phyloP scores from a whole-genome alignment of 495 filamentous ascomycete genomes.

The Penicillium arizonense region DNA sequence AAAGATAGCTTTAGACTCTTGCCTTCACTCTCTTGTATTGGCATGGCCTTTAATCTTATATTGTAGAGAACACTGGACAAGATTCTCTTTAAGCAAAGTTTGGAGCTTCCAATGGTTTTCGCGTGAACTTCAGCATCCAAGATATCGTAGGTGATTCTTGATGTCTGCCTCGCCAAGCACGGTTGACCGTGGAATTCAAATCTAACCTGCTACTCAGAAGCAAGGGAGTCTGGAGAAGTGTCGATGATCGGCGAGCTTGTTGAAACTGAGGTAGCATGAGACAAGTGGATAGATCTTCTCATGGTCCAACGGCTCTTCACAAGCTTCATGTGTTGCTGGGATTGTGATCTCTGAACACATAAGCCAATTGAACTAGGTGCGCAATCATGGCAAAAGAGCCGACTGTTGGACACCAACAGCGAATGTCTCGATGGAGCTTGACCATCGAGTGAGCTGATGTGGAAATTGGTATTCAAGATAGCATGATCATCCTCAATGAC shows the following conservation, averaged over 20 bases:
- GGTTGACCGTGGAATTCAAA: not conserved
- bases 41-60: too few species aligned
- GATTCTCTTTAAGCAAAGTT: too few species aligned
- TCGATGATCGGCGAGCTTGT: not conserved
- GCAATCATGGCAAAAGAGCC: not conserved
- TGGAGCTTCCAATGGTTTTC: too few species aligned
- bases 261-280: too few species aligned
- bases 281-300: too few species aligned
- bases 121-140: not conserved
- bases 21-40: too few species aligned
- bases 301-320: too few species aligned
- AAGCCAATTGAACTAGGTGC: not conserved
- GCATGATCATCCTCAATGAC: constrained; percentile 36
- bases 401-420: not conserved
- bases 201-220: not conserved
- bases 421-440: not conserved
- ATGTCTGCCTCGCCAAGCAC: not conserved
- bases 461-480: not conserved
- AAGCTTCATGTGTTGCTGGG: too few species aligned
- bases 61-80: not conserved
- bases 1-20: too few species aligned
- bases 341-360: too few species aligned
- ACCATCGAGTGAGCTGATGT: not conserved
- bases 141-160: not conserved
- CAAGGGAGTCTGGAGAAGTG: not conserved